Percentiles rank a stretch among this genome's conserved stretches.
These are phyloP conservation scores for Metarhizium brunneum DNA, from an alignment of 2,329 filamentous ascomycete genomes.

Conservation along the genomic window DNA sequence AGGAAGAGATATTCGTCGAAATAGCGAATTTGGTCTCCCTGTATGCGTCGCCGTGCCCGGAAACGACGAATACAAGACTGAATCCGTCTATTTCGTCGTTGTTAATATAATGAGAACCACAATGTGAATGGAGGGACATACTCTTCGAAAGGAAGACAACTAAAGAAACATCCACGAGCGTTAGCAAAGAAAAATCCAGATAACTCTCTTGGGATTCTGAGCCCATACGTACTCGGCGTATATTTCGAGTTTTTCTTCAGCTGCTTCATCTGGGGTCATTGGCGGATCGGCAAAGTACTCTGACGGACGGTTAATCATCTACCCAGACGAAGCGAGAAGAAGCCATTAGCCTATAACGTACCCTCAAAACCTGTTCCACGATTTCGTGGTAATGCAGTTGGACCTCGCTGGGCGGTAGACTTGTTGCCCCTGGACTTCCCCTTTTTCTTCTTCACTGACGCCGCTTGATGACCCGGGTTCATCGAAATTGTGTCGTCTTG, in stretches of 20 bases:
- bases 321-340: neutral
- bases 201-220: neutral
- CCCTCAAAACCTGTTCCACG: slow-evolving; percentile 62
- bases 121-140: slow-evolving; percentile 19
- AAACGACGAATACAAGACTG: slow-evolving; percentile 79
- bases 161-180: slow-evolving; percentile 19
- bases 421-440: slow-evolving; percentile 12
- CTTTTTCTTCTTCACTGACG: slow-evolving; percentile 10
- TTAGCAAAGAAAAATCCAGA: neutral
- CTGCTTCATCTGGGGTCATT: slow-evolving; percentile 58
- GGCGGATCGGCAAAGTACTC: slow-evolving; percentile 75
- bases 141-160: slow-evolving; percentile 46
- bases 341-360: slow-evolving; percentile 12
- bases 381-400: slow-evolving; percentile 31
- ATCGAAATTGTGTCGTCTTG: neutral
- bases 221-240: slow-evolving; percentile 51
- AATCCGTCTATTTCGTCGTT: slow-evolving; percentile 52
- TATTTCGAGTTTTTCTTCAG: slow-evolving; percentile 52
- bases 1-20: slow-evolving; percentile 77
- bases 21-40: slow-evolving; percentile 47
- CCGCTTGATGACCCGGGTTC: neutral
- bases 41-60: slow-evolving; percentile 65
- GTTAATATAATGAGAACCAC: neutral
- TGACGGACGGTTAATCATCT: slow-evolving; percentile 11
- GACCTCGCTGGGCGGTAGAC: slow-evolving; percentile 20